Percentiles rank a stretch among this genome's conserved stretches.
These are phyloP conservation scores for Arthroderma sp. DNA, from an alignment of 2,329 filamentous ascomycete species.

Conservation along the genomic window DNA sequence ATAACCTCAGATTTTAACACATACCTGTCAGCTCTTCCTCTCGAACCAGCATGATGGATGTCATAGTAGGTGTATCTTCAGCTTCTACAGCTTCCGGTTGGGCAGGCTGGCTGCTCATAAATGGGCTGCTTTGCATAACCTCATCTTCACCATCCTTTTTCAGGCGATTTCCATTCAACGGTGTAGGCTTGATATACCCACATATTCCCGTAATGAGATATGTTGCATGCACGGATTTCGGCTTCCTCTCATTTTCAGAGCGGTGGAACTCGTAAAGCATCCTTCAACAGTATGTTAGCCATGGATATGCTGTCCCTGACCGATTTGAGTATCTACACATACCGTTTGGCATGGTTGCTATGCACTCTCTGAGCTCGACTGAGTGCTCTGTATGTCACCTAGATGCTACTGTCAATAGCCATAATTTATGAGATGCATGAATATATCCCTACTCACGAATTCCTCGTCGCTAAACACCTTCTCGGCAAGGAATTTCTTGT, in stretches of 20 bases:
- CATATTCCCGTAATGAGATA: slow-evolving; percentile 71
- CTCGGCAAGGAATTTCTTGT: slow-evolving; percentile 61
- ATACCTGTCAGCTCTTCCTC: slow-evolving; percentile 62
- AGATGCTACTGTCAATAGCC: slow-evolving; percentile 14
- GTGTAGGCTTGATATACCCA: slow-evolving; percentile 25
- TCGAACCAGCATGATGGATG: slow-evolving; percentile 53
- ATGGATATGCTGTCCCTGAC: background rate
- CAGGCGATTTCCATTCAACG: slow-evolving; percentile 29
- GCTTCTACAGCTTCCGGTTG: slow-evolving; percentile 39
- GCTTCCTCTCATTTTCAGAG: slow-evolving; percentile 61
- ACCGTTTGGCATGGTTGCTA: slow-evolving; percentile 83
- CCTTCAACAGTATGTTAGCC: slow-evolving; percentile 33
- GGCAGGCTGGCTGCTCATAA: slow-evolving; percentile 52
- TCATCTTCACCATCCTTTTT: slow-evolving; percentile 56
- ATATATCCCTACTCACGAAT: slow-evolving; percentile 43
- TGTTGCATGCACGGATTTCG: slow-evolving; percentile 73
- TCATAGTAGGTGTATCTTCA: slow-evolving; percentile 41
- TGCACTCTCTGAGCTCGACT: slow-evolving; percentile 75
- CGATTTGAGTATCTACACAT: slow-evolving; percentile 22
- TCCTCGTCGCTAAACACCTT: slow-evolving; percentile 64
- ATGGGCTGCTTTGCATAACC: slow-evolving; percentile 51
- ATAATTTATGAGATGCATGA: background rate
- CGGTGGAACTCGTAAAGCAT: slow-evolving; percentile 80
- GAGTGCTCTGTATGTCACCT: slow-evolving; percentile 80
- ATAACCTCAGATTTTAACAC: slow-evolving; percentile 11